phyloP scores from a whole-genome alignment of 768 basidiomycete species.

The Psilocybe cyanescens region DNA sequence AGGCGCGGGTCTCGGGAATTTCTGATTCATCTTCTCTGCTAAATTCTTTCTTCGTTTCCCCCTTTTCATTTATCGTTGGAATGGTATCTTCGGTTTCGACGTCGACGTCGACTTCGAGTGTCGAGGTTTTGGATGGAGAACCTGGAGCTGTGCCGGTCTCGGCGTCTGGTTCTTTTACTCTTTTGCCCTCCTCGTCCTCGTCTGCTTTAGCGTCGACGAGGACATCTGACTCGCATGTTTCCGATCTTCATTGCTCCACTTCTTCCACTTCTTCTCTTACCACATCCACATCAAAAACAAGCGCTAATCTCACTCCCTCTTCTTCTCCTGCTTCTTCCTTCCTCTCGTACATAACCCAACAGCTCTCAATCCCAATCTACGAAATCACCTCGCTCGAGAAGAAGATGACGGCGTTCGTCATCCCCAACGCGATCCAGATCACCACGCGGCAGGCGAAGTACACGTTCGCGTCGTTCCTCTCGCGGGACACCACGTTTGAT shows the following conservation, averaged over 20 bases:
- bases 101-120: not conserved
- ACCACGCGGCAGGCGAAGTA: conserved; percentile 85
- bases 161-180: not conserved
- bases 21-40: not conserved
- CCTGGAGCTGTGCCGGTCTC: not conserved
- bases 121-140: not conserved
- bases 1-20: not conserved
- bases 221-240: not conserved
- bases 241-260: not conserved
- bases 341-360: conserved; percentile 10
- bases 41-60: not conserved
- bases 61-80: not conserved
- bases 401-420: conserved; percentile 97
- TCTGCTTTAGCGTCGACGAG: conserved; percentile 2
- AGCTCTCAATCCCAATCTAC: conserved; percentile 33
- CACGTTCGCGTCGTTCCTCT: conserved; percentile 95
- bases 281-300: not conserved
- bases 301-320: conserved; percentile 10
- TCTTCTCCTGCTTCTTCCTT: not conserved
- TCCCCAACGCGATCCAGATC: conserved; percentile 94
- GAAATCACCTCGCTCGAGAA: conserved; percentile 90
- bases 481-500: conserved; percentile 94
- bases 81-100: not conserved
- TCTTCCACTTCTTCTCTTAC: not conserved
- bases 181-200: not conserved